Evolutionary conservation across 129 eudicot genomes (phyloP).

Genomic region (Arctium minus): DNA sequence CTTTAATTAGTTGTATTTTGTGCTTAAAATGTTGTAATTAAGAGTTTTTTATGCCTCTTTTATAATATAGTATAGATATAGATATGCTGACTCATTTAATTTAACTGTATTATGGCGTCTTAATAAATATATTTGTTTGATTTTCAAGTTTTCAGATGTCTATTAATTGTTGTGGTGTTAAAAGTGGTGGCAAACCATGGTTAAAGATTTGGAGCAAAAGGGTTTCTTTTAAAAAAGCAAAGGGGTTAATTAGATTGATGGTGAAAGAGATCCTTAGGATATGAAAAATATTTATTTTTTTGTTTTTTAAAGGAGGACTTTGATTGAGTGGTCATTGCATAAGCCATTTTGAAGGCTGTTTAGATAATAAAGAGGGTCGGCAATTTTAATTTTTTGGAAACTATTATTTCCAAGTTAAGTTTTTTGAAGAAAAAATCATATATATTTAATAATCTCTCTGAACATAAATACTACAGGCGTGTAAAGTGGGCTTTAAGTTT

Average conservation of each 20-base stretch:
- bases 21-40: too few relatives aligned
- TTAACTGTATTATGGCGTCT: background rate
- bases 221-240: background rate
- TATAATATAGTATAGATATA: too few relatives aligned
- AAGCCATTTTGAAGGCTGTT: background rate
- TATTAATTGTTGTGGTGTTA: background rate
- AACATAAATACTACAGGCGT: too few relatives aligned
- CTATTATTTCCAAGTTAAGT: background rate
- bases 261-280: background rate
- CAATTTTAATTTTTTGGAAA: background rate
- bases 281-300: background rate
- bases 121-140: background rate
- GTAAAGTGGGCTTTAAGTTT: background rate
- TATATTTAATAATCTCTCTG: background rate
- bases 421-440: background rate
- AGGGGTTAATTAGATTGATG: slow-evolving; percentile 5
- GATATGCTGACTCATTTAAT: background rate
- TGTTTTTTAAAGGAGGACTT: background rate
- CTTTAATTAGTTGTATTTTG: too few relatives aligned
- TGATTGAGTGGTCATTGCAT: background rate
- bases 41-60: too few relatives aligned
- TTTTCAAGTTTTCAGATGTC: background rate
- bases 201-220: background rate
- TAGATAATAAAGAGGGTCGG: background rate
- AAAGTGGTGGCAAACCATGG: background rate